Conservation (phyloP, 2,329 filamentous ascomycete genomes). For the Fusarium humuli region DNA sequence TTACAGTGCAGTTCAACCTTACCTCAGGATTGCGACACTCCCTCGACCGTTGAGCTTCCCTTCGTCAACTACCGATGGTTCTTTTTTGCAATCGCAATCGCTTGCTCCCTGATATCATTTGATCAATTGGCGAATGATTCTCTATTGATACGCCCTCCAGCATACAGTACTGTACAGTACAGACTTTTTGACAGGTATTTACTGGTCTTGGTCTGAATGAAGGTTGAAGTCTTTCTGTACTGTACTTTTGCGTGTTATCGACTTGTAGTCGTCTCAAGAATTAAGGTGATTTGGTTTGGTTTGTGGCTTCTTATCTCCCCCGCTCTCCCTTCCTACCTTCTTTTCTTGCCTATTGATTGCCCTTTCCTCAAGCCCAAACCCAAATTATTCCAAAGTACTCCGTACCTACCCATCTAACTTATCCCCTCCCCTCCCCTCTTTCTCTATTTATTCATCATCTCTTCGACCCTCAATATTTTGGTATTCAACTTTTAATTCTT, state of each 20-base stretch:
- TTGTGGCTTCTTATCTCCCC: conserved; percentile 39
- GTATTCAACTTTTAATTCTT: conserved; percentile 1
- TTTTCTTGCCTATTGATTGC: neutral
- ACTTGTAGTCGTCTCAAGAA: conserved; percentile 11
- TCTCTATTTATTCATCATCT: conserved; percentile 7
- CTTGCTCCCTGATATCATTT: neutral
- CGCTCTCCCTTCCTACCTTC: conserved; percentile 27
- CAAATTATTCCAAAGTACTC: conserved; percentile 7
- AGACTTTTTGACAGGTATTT: conserved; percentile 26
- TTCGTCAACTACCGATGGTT: conserved; percentile 19
- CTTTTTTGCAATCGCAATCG: neutral
- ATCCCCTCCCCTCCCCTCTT: conserved; percentile 3
- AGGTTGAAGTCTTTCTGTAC: neutral
- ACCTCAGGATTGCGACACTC: conserved; percentile 24
- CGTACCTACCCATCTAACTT: neutral
- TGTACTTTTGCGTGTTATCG: conserved; percentile 15
- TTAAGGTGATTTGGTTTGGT: conserved; percentile 1
- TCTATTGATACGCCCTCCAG: conserved; percentile 27
- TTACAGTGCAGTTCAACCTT: conserved; percentile 9
- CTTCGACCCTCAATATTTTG: neutral
- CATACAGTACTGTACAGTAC: conserved; percentile 13
- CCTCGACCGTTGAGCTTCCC: neutral
- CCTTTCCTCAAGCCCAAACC: conserved; percentile 19
- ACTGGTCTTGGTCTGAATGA: neutral
- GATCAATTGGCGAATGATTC: neutral